Base-by-base conservation (phyloP, 306 rosid species). In the Vigna mungo region DNA sequence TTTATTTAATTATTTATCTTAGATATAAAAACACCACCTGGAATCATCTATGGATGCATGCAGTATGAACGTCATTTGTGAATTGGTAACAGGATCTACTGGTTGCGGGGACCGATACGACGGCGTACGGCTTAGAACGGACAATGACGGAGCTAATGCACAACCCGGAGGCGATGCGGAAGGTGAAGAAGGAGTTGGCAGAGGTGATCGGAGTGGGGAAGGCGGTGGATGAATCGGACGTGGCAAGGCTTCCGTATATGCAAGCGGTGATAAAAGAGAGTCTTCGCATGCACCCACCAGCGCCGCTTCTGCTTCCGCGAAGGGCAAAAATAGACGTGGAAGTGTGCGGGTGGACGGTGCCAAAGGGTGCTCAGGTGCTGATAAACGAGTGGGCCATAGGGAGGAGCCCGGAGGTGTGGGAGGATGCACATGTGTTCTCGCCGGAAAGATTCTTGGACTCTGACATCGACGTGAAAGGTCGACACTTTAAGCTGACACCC, bases 221-320 rank as follows among this genome's bases (percentile, higher is more conserved):
- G 3, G 80, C 82, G 1, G 17, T 89, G 9, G 84, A 82, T 56
- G 97, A 91, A 82, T 82, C 90, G 1, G 91, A 88, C 67, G 59
- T 89, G 17, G 37, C 61, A 0, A 83, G 73, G 1, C 78, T 89
- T 5, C 91, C 92, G 1, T 91, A 86, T 55, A 20, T 89, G n/a
- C 88, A 85, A 78, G 92, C 94, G 23, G 51, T 85, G 5, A 11
- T 89, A 1, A 91, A 86, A 74, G 94, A 91, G 72, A 82, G 85
- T 0, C 80, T 91, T 1, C 76, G 92, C 0, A 43, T 81, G 36
- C 85, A 87, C 36, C 84, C 90, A 55, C 65, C 82, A 1, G 84
- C 48, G 7, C 93, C 93, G 0, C 23, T 89, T 0, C 71, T 89
- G 2, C 84, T 91, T 1, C 94, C 94, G 1, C 77, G 89, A 1